Evolutionary conservation across 192 early-diverging fungal genomes (phyloP), one percentile per base, ranked within the genome.

Genomic region (Geranomyces variabilis): DNA sequence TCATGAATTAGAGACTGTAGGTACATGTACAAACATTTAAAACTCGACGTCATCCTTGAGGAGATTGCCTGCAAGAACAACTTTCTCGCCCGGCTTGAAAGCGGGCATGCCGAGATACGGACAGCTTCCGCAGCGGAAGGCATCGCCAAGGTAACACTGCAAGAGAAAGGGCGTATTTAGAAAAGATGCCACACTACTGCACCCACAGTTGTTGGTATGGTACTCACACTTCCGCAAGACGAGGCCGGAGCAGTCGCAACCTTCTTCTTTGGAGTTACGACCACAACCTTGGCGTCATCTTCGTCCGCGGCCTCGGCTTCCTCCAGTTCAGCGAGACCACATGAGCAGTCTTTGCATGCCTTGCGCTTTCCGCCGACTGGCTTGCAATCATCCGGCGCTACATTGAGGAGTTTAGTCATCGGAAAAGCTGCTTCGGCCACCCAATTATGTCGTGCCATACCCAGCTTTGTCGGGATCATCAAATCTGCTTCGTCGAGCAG

Each of bases 321-420:
- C 46, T 84, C 85, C 49, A 90, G 86, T 30, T 94, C 91, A 14
- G 94, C 94, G 48, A 90, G 87, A 8, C 97, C 95, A 74, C 97
- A 99, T 10, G 89, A 89, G 77, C 97, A 99, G 82, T 96, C 94
- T 84, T 99, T 99, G 86, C 97, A 99, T 21, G 96, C 93, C 83
- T 95, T 97, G 68, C 88, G 81, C 74, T 91, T 92, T 33, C 90
- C 83, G 57, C 80, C 84, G 55, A 78, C 79, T 58, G 91, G 82
- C 77, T 84, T 86, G 79, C 88, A 90, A 55, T 91, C 91, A 49
- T 88, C 89, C 6, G 92, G 91, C 29, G 77, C 79, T 75, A 58
- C 61, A 12, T 29, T 7, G 26, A 67, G 49, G 3, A 41, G 36
- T 41, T 41, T 10, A 10, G 5, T 41, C 36, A 10, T 10, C 10